Percentiles rank a stretch among this genome's conserved stretches.
Conservation (phyloP, 164 flowering plant species). For the Berberis vulgaris region DNA sequence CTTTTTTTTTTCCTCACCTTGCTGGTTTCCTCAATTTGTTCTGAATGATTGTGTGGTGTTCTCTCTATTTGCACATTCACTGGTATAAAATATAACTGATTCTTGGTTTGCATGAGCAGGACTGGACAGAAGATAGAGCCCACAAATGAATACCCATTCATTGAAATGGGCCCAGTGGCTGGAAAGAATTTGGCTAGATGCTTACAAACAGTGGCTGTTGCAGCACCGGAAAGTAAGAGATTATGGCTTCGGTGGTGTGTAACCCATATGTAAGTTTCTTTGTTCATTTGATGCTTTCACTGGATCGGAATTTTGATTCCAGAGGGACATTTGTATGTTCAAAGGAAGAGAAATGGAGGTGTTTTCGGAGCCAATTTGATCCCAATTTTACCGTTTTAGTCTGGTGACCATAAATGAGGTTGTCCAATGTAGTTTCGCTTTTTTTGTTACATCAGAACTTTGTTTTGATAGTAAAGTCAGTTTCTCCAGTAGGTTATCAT, state of each 20-base stretch:
- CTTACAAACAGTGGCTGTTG: conserved; percentile 3
- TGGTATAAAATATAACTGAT: neutral
- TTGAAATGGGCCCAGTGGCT: conserved; percentile 1
- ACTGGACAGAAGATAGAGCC: conserved; percentile 12
- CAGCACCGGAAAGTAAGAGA: neutral
- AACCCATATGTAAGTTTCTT: conserved; percentile 7
- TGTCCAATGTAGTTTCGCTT: neutral
- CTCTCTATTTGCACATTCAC: neutral
- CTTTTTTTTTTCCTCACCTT: neutral
- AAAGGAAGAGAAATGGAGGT: conserved; percentile 5
- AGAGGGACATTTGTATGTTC: conserved; percentile 5
- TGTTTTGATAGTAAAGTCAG: too few species aligned
- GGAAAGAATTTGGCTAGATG: neutral
- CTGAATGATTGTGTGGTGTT: too few species aligned
- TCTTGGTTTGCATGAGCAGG: conserved; percentile 10
- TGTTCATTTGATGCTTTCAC: neutral
- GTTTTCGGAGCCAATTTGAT: conserved; percentile 8
- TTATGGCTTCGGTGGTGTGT: neutral
- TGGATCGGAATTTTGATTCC: conserved; percentile 15
- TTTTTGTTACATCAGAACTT: too few species aligned
- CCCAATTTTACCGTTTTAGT: neutral
- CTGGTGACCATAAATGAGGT: neutral
- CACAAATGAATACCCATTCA: neutral
- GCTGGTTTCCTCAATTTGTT: neutral
- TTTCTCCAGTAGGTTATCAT: too few species aligned